phyloP scores from a whole-genome alignment of 2,329 filamentous ascomycete genomes.

The Drechslera avenae region DNA sequence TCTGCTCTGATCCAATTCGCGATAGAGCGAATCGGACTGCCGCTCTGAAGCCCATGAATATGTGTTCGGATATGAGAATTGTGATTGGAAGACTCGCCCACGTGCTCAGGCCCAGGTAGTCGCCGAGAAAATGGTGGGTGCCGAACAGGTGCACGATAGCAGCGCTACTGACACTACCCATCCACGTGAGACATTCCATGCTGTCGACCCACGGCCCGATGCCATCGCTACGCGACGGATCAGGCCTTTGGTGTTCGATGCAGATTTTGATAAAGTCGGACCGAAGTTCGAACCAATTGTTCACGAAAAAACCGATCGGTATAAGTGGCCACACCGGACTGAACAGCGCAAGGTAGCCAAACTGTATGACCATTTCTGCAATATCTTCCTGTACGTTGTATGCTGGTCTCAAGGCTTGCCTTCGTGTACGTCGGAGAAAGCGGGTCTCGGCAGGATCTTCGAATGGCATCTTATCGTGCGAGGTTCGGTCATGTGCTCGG shows the following conservation, averaged over 20 bases:
- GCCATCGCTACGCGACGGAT: conserved; percentile 35
- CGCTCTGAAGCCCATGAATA: conserved; percentile 40
- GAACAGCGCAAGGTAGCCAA: conserved; percentile 44
- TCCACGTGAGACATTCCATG: conserved; percentile 41
- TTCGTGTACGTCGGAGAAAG: conserved; percentile 37
- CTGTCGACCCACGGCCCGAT: conserved; percentile 43
- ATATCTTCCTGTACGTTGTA: conserved; percentile 47
- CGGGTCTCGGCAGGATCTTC: conserved; percentile 39
- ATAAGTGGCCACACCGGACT: conserved; percentile 44
- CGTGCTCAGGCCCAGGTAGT: conserved; percentile 22
- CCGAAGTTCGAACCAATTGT: conserved; percentile 45
- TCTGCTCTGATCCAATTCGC: conserved; percentile 39
- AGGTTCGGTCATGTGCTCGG: not conserved
- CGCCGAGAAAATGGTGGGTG: conserved; percentile 18
- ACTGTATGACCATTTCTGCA: conserved; percentile 45
- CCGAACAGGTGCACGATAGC: conserved; percentile 44
- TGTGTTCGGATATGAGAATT: conserved; percentile 40
- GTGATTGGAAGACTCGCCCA: conserved; percentile 41
- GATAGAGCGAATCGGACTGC: conserved; percentile 33
- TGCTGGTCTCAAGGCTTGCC: conserved; percentile 32
- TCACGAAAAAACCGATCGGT: conserved; percentile 44
- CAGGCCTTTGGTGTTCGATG: conserved; percentile 39
- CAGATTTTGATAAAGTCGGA: conserved; percentile 45
- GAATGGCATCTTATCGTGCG: not conserved
- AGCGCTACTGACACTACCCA: conserved; percentile 40